Evolutionary conservation across 2,329 filamentous ascomycete species (phyloP).

Genomic region (Pestalotiopsis sp.): DNA sequence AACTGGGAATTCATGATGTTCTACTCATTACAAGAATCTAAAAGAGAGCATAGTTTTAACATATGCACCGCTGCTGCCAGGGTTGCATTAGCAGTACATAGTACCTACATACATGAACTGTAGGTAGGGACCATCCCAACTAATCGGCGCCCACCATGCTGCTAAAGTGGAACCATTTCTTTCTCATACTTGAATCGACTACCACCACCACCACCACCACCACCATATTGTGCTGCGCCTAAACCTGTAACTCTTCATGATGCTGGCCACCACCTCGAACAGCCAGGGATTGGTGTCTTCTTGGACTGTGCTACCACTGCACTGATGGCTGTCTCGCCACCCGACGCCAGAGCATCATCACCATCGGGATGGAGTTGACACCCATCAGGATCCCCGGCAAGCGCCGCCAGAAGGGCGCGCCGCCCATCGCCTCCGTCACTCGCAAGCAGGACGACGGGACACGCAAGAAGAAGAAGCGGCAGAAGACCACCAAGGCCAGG

Average conservation of each 20-base stretch:
- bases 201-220: too few species aligned
- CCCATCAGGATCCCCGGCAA: constrained; percentile 51
- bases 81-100: not conserved
- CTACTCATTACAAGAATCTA: not conserved
- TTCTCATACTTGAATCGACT: not conserved
- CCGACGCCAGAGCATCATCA: not conserved
- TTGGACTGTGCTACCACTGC: not conserved
- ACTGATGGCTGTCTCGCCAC: not conserved
- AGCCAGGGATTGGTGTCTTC: not conserved
- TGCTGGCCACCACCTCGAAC: not conserved
- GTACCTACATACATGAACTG: not conserved
- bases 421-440: not conserved
- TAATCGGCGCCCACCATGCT: constrained; percentile 1
- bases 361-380: constrained; percentile 44
- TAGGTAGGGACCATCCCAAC: not conserved
- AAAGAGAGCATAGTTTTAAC: not conserved
- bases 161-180: constrained; percentile 1
- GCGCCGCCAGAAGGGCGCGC: constrained; percentile 26
- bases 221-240: too few species aligned
- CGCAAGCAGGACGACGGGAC: too few species aligned
- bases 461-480: not conserved
- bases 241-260: not conserved
- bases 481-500: not conserved
- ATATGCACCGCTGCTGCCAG: not conserved
- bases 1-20: not conserved